Evolutionary conservation across 345 rosid genomes (phyloP), one percentile per base, ranked within the genome.

Genomic region (Mercurialis annua): DNA sequence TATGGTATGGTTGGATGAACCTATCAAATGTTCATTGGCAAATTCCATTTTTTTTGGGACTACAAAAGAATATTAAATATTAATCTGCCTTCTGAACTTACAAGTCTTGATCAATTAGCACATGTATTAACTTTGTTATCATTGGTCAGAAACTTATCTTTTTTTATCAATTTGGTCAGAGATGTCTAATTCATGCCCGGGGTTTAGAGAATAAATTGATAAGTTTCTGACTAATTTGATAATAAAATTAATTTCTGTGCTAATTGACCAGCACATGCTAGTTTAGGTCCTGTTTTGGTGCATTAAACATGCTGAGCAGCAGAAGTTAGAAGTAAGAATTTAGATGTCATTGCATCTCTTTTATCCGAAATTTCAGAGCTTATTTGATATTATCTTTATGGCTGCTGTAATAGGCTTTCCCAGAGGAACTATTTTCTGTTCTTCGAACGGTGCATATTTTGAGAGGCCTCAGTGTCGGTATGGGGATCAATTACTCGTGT

Each of bases 401-500:
- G 31, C 24, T 18, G 30, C 71, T 47, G n/a, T n/a, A n/a, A 30
- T 75, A 90, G 98, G 80, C 89, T 56, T 92, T 92, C 78, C 97
- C 97, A 21, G 98, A 92, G 81, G 96, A 92, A 62, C 79, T 92
- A 59, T 90, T 87, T 81, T 88, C 96, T 55, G 87, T 90, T 61
- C 93, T 92, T 51, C 92, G 97, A 42, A 90, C 98, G 0, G 90
- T 90, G 61, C 82, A 85, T 77, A 83, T 92, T 46, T 70, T 90
- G 70, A 85, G 98, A 83, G 98, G 98, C 55, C 93, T 92, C 31
- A 88, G 97, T 27, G 96, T 90, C 34, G 98, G 98, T 59, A 83
- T 92, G 24, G 97, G 93, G 64, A 68, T 92, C 67, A 90, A 88
- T 78, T 92, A 81, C 77, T 90, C 93, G 0, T 87, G 96, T 54